Percentiles rank a stretch among this genome's conserved stretches.
Conservation (phyloP, 1,284 basidiomycete genomes). For the Salmacisia buchloeana region DNA sequence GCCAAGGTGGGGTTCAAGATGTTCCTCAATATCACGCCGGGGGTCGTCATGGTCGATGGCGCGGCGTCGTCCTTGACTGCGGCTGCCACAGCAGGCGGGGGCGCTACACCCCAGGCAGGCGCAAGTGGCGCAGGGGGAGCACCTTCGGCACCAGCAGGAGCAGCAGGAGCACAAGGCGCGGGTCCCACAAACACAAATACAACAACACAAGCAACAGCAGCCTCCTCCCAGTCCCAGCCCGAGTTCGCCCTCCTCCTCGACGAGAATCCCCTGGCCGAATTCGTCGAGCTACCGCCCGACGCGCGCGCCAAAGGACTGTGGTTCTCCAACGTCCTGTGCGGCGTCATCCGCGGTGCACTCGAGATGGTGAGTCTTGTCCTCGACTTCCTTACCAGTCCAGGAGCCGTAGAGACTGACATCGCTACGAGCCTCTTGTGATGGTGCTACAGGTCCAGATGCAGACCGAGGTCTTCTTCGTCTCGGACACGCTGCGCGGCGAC, state of each 20-base stretch:
- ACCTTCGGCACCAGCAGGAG: not conserved
- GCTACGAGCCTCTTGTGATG: too few relatives aligned
- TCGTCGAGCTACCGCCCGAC: slow-evolving; percentile 92
- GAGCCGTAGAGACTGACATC: too few relatives aligned
- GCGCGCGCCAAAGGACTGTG: slow-evolving; percentile 67
- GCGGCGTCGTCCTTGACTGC: slow-evolving; percentile 45
- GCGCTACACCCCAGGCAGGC: slow-evolving; percentile 12
- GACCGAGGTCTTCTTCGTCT: slow-evolving; percentile 81
- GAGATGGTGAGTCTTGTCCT: slow-evolving; percentile 74
- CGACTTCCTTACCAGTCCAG: not conserved
- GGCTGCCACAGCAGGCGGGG: slow-evolving; percentile 21
- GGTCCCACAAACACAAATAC: not conserved
- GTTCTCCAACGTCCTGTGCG: slow-evolving; percentile 94
- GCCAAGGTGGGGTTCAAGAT: slow-evolving; percentile 77
- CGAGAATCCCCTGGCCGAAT: slow-evolving; percentile 94
- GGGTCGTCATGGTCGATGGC: slow-evolving; percentile 61
- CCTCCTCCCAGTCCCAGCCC: not conserved
- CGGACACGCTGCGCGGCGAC: slow-evolving; percentile 84
- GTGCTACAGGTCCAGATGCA: slow-evolving; percentile 98
- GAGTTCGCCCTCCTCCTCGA: slow-evolving; percentile 80
- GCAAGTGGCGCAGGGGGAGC: slow-evolving; percentile 7
- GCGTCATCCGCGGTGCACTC: slow-evolving; percentile 82
- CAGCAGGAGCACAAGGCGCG: not conserved
- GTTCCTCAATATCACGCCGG: slow-evolving; percentile 88
- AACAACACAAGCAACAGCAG: not conserved